These are phyloP conservation scores for Ramalina intermedia DNA, from an alignment of 495 filamentous ascomycete genomes.

Conservation along the genomic window DNA sequence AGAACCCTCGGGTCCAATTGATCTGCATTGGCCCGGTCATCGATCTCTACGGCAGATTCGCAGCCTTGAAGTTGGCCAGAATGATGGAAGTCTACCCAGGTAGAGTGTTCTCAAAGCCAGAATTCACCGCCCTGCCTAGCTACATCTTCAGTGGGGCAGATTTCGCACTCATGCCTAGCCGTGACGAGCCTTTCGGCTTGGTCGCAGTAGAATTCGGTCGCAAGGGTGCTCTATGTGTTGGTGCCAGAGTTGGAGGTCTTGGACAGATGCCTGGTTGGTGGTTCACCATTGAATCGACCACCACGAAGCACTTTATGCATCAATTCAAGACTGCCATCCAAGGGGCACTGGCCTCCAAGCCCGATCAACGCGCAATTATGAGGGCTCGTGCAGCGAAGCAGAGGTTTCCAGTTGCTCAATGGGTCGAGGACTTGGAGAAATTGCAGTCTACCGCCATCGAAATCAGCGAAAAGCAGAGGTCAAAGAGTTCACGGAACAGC, in stretches of 20 bases:
- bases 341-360: constrained; percentile 47
- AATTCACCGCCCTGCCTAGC: constrained; percentile 57
- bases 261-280: constrained; percentile 65
- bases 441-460: constrained; percentile 37
- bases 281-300: constrained; percentile 53
- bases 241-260: constrained; percentile 47
- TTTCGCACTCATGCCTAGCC: constrained; percentile 62
- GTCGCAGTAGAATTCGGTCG: constrained; percentile 68
- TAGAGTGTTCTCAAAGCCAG: constrained; percentile 56
- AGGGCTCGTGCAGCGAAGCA: constrained; percentile 59
- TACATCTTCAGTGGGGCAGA: constrained; percentile 67
- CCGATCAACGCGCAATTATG: constrained; percentile 47
- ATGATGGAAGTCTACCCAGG: constrained; percentile 61
- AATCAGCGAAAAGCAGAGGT: constrained; percentile 1
- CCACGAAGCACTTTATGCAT: constrained; percentile 50
- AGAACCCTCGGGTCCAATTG: constrained; percentile 49
- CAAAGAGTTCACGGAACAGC: constrained; percentile 1
- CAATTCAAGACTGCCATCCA: constrained; percentile 61
- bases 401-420: constrained; percentile 57
- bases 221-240: constrained; percentile 61
- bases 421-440: constrained; percentile 47
- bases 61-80: constrained; percentile 51
- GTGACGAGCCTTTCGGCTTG: constrained; percentile 67
- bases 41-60: constrained; percentile 65
- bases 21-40: constrained; percentile 60